phyloP scores from a whole-genome alignment of 2,329 filamentous ascomycete species.

The Ceratocystis harringtonii region DNA sequence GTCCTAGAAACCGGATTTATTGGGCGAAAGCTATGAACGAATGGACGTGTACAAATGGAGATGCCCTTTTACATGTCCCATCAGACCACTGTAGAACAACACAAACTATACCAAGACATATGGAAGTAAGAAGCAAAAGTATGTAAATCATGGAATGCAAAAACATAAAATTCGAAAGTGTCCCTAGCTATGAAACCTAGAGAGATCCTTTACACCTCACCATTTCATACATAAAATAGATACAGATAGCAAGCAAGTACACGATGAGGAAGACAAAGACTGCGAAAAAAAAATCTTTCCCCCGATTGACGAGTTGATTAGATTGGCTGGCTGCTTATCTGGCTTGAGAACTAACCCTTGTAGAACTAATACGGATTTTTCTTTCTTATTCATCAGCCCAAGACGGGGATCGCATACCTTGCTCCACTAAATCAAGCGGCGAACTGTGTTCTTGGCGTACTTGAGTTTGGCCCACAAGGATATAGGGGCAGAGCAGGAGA shows the following conservation, averaged over 20 bases:
- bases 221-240: slow-evolving; percentile 11
- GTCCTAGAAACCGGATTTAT: slow-evolving; percentile 63
- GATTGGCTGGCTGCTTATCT: neutral
- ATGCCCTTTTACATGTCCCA: neutral
- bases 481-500: slow-evolving; percentile 6
- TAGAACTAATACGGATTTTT: neutral
- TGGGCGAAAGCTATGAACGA: slow-evolving; percentile 25
- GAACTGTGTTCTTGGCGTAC: neutral
- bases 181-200: neutral
- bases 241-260: neutral
- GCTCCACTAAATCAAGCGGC: neutral
- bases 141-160: neutral
- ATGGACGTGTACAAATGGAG: neutral
- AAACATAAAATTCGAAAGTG: neutral
- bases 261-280: slow-evolving; percentile 8
- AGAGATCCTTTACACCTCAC: slow-evolving; percentile 3
- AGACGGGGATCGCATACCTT: neutral
- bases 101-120: neutral
- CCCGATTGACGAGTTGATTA: neutral
- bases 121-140: neutral
- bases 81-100: neutral
- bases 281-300: neutral
- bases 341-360: slow-evolving; percentile 1
- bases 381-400: neutral
- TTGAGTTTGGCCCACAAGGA: neutral